Evolutionary conservation across 257 asterid genomes (phyloP), one percentile per base, ranked within the genome.

Genomic region (Nicotiana obtusifolia): DNA sequence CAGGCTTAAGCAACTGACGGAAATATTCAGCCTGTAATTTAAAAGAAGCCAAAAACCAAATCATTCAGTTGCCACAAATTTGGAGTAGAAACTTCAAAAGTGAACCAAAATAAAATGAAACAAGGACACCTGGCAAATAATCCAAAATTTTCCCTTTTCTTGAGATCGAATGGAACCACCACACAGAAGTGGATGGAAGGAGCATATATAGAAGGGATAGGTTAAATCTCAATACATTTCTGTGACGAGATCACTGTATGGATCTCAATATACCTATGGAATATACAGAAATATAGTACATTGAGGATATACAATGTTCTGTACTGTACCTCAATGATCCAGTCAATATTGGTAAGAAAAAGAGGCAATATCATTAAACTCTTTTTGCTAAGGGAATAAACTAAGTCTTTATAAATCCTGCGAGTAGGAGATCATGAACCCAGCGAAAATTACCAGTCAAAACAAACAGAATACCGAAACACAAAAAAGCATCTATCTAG

Each of bases 1-100:
- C 98, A 52, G 97, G 98, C 85, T 91, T 93, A 84, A 93, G 98
- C 91, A 93, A 90, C 91, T 93, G 98, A 67, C 98, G 97, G 87
- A 92, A 93, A 86, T 93, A 93, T 83, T 93, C 98, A 47, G 96
- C 98, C 98, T 92, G 97, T 77, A 86, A 80, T 22, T 66, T 24
- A 15, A 15, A 1, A 26, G 1, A 26, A 75, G 24, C 5, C 24
- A 15, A 47, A 8, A 71, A 41, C 16, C 62, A 49, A 15, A 49
- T 49, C 41, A 75, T 49, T 49, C 24, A 0, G 24, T 47, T 24
- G 61, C 52, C 61, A 47, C 26, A 19, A 15, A 49, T 24, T 47
- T 49, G 33, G 24, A 47, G 52, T 20, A 73, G 28, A 73, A 22
- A 49, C 7, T 19, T 57, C 26, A 57, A 2, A 17, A 7, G 64